phyloP scores from a whole-genome alignment of 2,329 filamentous ascomycete genomes.

The Colletotrichum liriopes region DNA sequence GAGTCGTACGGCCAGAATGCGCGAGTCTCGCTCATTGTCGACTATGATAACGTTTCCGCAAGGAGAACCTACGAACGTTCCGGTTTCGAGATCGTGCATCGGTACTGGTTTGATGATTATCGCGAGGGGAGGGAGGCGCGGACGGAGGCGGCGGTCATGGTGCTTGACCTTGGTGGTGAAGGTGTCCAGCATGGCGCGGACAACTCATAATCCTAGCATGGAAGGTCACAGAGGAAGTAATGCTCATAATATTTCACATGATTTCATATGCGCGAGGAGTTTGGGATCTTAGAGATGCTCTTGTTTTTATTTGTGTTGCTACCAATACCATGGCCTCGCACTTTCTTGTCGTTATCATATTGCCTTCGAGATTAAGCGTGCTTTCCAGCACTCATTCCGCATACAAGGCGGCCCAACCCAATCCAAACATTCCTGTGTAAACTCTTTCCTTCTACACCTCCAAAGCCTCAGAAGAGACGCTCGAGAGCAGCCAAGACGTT shows the following conservation, averaged over 20 bases:
- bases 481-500: background rate
- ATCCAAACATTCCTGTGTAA: background rate
- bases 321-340: no score
- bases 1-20: background rate
- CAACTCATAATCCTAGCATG: background rate
- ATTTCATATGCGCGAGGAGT: no score
- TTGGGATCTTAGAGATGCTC: no score
- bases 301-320: background rate
- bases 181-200: background rate
- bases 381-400: no score
- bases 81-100: constrained; percentile 26
- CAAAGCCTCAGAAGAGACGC: background rate
- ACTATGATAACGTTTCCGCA: constrained; percentile 30
- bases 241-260: background rate
- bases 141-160: constrained; percentile 40
- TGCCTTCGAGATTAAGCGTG: background rate
- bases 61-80: constrained; percentile 22
- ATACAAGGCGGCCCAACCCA: background rate
- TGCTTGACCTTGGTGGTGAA: background rate
- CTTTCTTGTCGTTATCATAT: background rate
- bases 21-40: constrained; percentile 21
- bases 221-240: background rate
- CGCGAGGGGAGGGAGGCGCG: constrained; percentile 12
- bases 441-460: no score
- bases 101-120: constrained; percentile 39